These are phyloP conservation scores for Nakazawaea wyomingensis DNA, from an alignment of 805 yeast genomes.

Conservation along the genomic window DNA sequence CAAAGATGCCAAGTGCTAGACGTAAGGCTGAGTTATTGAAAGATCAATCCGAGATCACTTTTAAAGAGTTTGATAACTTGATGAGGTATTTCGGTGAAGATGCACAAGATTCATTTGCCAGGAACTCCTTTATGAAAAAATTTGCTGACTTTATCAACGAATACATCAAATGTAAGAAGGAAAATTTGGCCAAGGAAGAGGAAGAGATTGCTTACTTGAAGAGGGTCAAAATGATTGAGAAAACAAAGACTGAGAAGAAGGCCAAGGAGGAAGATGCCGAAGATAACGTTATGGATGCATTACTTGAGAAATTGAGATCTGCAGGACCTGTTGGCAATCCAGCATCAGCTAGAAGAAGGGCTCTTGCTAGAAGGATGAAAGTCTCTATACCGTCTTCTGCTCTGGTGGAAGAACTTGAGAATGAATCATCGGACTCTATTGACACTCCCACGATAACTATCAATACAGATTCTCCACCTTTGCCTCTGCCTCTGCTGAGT, in stretches of 20 bases:
- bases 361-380: slow-evolving; percentile 50
- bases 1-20: slow-evolving; percentile 50
- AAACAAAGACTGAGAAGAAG: slow-evolving; percentile 4
- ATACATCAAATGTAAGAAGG: slow-evolving; percentile 59
- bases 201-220: slow-evolving; percentile 60
- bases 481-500: too few relatives aligned
- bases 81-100: slow-evolving; percentile 75
- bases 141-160: slow-evolving; percentile 56
- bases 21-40: slow-evolving; percentile 44
- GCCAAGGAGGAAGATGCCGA: slow-evolving; percentile 32
- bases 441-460: too few relatives aligned
- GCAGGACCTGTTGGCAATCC: slow-evolving; percentile 81
- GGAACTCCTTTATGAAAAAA: slow-evolving; percentile 57
- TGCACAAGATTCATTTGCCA: slow-evolving; percentile 46
- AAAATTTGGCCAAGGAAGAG: slow-evolving; percentile 64
- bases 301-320: slow-evolving; percentile 81
- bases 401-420: slow-evolving; percentile 12
- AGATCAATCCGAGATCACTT: slow-evolving; percentile 46
- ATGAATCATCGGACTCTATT: neutral
- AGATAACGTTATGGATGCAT: slow-evolving; percentile 70
- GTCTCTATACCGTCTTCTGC: slow-evolving; percentile 8
- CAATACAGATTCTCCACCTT: too few relatives aligned
- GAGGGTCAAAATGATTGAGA: slow-evolving; percentile 51
- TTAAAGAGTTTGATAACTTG: slow-evolving; percentile 47
- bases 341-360: slow-evolving; percentile 74